Evolutionary conservation across 352 stramenopile species (phyloP), one percentile per base, ranked within the genome.

Genomic region (Pythium biforme): DNA sequence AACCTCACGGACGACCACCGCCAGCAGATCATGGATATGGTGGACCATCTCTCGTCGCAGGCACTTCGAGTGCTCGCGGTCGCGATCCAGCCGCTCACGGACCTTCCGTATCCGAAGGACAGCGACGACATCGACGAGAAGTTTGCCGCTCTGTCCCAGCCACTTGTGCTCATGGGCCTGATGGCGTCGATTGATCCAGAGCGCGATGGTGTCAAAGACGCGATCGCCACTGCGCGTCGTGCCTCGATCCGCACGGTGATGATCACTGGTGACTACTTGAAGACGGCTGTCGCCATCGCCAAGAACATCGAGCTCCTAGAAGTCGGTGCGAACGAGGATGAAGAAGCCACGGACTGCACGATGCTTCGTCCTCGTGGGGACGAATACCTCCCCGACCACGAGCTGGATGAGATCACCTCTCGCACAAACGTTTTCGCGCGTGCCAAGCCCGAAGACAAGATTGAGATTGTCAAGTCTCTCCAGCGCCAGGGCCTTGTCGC

Each of bases 241-340:
- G 77, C 77, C 3, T 86, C 69, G 3, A 87, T 94, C 39, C 82
- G 81, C 15, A 92, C 85, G 0, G 76, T 96, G 15, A 98, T 99
- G 92, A 90, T 98, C 52, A 99, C 96, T 3, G 94, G 96, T 27
- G 97, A 99, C 73, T 95, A 96, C 49, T 81, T 98, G 53, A 94
- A 97, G 66, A 99, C 95, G 6, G 96, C 96, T 1, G 57, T 98
- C 3, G 92, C 94, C 4, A 98, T 99, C 68, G 95, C 92, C 12
- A 86, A 83, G 54, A 83, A 97, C 65, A 96, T 98, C 50, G 92
- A 96, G 7, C 86, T 99, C 53, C 71, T 98, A n/a, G 71, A 86
- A 60, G 56, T 83, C 22, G 81, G 73, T 4, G 92, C 68, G 62
- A 86, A 83, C 71, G 76, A 64, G 0, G 62, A 78, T 23, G 64